Base-by-base conservation (phyloP, 2,329 filamentous ascomycete genomes). In the Emmonsiellopsis sp. region DNA sequence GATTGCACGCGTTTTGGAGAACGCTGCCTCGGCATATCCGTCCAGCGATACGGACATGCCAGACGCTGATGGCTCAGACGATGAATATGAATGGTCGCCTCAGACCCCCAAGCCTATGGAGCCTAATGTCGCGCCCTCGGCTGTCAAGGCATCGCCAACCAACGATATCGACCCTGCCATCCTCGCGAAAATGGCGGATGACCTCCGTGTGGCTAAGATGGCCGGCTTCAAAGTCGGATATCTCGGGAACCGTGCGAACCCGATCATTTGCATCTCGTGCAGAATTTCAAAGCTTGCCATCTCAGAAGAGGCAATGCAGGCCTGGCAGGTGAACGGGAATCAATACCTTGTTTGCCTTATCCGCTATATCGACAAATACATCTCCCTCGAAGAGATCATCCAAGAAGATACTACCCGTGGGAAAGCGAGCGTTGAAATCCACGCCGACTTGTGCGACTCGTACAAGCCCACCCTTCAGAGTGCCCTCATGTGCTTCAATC, bases 341-440 rank as follows among this genome's bases (percentile, higher is more conserved):
- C 84, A 90, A 36, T 91, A 92, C 62, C 67, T 95, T 40, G 79
- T 92, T 4, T 74, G 94, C 4, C 73, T 95, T 21, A 77, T 93
- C 43, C 78, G 79, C 37, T 86, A 86, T 58, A 70, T 75, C 0
- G 66, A 68, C n/a, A 76, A 73, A 0, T 95, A 94, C 66, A 76
- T 74, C 34, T 71, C 73, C 2, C 71, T 86, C 48, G 77, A 85
- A 13, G 65, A 78, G 0, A 65, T 87, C 8, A 63, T 80, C 11
- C 63, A 67, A 0, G 66, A 71, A 52, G 63, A 75, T 53, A 63
- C 65, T 40, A 58, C 60, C 47, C 65, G 62, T 54, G 67, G 62
- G 44, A 67, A 70, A 14, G 58, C 67, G 48, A 42, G 54, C 63
- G 58, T 82, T n/a, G 71, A 77, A 2, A 85, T 91, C 64, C 79